Percentiles rank a stretch among this genome's conserved stretches.
Evolutionary conservation across 345 rosid genomes (phyloP).

Genomic region (Pugionium dolabratum): DNA sequence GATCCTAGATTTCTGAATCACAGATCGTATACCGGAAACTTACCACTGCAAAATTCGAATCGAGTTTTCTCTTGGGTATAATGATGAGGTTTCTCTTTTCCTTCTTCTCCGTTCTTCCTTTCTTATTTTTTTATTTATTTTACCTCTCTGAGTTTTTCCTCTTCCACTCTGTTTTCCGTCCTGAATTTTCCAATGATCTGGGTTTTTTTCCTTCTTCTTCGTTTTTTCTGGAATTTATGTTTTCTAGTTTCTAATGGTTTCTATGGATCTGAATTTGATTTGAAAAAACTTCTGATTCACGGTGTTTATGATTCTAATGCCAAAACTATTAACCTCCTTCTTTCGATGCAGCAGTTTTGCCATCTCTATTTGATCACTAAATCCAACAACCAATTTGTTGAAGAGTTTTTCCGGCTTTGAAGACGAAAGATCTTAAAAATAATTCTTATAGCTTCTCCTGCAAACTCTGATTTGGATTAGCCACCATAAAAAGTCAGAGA

Average conservation of each 20-base stretch:
- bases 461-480: constrained; percentile 3
- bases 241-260: constrained; percentile 5
- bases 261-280: constrained; percentile 37
- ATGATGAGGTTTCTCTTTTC: constrained; percentile 44
- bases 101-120: constrained; percentile 18
- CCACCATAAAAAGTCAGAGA: neutral
- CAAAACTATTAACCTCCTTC: neutral
- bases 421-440: neutral
- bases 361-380: constrained; percentile 15
- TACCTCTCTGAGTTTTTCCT: constrained; percentile 10
- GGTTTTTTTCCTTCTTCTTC: neutral
- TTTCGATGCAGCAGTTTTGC: neutral
- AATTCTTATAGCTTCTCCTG: neutral
- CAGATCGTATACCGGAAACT: constrained; percentile 30
- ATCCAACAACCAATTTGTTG: neutral
- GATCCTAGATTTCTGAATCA: constrained; percentile 22
- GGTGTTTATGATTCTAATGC: constrained; percentile 18
- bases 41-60: constrained; percentile 23
- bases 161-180: neutral
- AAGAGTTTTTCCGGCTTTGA: neutral
- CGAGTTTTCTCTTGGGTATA: constrained; percentile 35
- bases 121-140: no score
- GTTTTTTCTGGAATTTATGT: no score
- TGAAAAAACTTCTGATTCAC: constrained; percentile 11
- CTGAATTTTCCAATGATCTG: constrained; percentile 1